A percentile compares a stretch with the other conserved stretches of the same genome.
These are phyloP conservation scores for Ophiostoma sp. DNA, from an alignment of 2,329 filamentous ascomycete genomes.

Conservation along the genomic window DNA sequence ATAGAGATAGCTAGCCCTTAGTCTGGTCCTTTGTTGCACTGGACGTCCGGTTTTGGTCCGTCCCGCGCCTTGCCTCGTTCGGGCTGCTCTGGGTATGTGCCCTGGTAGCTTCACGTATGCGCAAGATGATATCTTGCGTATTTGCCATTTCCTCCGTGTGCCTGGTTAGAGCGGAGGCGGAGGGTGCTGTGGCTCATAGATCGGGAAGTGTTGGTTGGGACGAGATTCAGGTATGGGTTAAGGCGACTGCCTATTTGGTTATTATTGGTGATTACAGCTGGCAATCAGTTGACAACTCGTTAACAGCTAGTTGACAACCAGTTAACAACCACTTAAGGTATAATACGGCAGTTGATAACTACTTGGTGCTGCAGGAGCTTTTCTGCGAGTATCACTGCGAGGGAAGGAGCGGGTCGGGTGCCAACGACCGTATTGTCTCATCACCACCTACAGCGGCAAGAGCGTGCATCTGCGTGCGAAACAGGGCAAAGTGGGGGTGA, in stretches of 20 bases:
- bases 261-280: not conserved
- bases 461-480: not conserved
- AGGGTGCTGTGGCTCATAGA: not conserved
- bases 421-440: not conserved
- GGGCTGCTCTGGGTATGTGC: not conserved
- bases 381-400: not conserved
- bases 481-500: slow-evolving; percentile 3
- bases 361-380: not conserved
- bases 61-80: not conserved
- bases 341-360: not conserved
- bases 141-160: not conserved
- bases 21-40: not conserved
- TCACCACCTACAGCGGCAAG: not conserved
- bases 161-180: not conserved
- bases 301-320: not conserved
- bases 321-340: not conserved
- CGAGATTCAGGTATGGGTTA: not conserved
- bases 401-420: not conserved
- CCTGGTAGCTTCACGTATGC: not conserved
- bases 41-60: not conserved
- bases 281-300: not conserved
- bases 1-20: not conserved
- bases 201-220: not conserved
- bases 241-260: not conserved
- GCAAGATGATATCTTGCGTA: not conserved